Base-by-base conservation (phyloP, 2,329 filamentous ascomycete genomes). In the Trematosphaeria pertusa region DNA sequence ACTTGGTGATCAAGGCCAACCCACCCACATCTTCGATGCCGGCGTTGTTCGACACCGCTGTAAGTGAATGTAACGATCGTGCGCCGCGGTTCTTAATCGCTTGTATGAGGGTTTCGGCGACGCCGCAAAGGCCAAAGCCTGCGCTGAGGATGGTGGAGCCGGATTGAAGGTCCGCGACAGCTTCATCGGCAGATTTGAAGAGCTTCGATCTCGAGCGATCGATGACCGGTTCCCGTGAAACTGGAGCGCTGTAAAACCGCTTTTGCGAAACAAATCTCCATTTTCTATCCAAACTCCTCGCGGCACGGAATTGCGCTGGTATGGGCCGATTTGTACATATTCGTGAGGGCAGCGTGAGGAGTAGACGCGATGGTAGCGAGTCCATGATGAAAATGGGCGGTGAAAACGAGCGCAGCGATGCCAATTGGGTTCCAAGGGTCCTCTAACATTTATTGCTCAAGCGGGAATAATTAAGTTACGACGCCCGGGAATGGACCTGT, bases 11-110 rank as follows among this genome's bases (percentile, higher is more conserved):
- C 4, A 83, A 79, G 2, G 87, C 83, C 20, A 93, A 75, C 0
- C 89, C 89, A 12, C 68, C 68, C 2, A 84, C 82, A 28, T 83
- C 83, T 45, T 87, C 84, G 5, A 85, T 79, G 19, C 89, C 89
- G 12, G 88, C 88, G 65, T 93, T 93, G 68, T 93, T 93, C 32
- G 88, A 91, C 1, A 92, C 86, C 11, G 87, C 88, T 0, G 87
- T 91, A 18, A 93, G 74, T 5, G 64, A 65, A 26, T 71, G 65
- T 24, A 71, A 46, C 15, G 64, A 65, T 18, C 69, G 37, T 5
- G 59, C 34, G 1, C 68, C 67, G 3, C 68, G 61, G 41, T 59
- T 62, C 30, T 59, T 46, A 37, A 73, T 65, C 9, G 69, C 69
- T n/a, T 61, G 47, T 20, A 73, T 72, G 24, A 73, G 62, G 1